These are phyloP conservation scores for Termitomyces sp. DNA, from an alignment of 768 basidiomycete species.

Conservation along the genomic window DNA sequence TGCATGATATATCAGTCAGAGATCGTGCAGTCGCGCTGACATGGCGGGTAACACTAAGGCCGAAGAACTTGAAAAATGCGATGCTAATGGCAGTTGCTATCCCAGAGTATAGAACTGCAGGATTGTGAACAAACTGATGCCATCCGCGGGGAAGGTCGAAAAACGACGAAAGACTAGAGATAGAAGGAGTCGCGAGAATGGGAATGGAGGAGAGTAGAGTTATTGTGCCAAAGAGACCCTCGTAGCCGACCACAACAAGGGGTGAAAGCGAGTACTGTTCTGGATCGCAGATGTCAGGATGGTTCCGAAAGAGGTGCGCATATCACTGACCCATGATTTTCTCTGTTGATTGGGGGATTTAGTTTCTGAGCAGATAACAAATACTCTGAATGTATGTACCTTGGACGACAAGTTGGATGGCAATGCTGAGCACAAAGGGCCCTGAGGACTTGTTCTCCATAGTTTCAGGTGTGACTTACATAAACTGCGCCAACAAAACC, in stretches of 20 bases:
- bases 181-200: constrained; percentile 66
- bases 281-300: constrained; percentile 9
- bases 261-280: constrained; percentile 79
- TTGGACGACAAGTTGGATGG: constrained; percentile 90
- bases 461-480: constrained; percentile 48
- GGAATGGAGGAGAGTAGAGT: constrained; percentile 80
- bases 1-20: constrained; percentile 89
- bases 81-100: constrained; percentile 75
- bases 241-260: constrained; percentile 89
- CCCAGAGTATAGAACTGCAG: constrained; percentile 62
- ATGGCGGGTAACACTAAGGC: constrained; percentile 83
- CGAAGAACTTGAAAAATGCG: constrained; percentile 84
- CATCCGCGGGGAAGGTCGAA: constrained; percentile 91
- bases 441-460: neutral
- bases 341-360: constrained; percentile 40
- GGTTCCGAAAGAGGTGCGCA: neutral
- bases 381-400: constrained; percentile 22
- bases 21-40: constrained; percentile 91
- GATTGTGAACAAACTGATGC: constrained; percentile 80
- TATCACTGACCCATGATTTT: constrained; percentile 71
- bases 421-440: constrained; percentile 52
- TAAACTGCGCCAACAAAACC: constrained; percentile 90
- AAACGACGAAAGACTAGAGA: constrained; percentile 62
- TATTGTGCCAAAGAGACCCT: constrained; percentile 87
- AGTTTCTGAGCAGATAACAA: no score